A percentile compares a stretch with the other conserved stretches of the same genome.
These are phyloP conservation scores for Hippophae rhamnoides DNA, from an alignment of 306 rosid genomes.

Conservation along the genomic window DNA sequence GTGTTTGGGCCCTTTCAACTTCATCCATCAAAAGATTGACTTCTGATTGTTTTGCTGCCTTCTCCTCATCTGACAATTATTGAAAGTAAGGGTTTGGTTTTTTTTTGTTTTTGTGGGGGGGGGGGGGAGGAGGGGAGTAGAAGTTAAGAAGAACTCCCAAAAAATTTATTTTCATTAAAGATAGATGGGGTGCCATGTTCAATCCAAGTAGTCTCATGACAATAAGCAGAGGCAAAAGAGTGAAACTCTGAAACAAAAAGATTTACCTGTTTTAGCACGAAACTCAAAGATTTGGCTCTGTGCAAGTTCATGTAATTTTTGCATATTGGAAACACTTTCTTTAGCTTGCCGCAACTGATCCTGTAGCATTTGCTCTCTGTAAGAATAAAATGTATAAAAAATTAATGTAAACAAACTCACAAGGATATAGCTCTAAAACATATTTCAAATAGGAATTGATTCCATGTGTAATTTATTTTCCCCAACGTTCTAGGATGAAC, in stretches of 20 bases:
- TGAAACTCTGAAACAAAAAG: slow-evolving; percentile 15
- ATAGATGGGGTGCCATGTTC: slow-evolving; percentile 12
- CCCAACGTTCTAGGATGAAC: slow-evolving; percentile 1
- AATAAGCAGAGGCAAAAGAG: slow-evolving; percentile 11
- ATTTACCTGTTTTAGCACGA: slow-evolving; percentile 87
- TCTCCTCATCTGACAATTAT: slow-evolving; percentile 61
- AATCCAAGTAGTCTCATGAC: slow-evolving; percentile 3
- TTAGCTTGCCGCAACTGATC: slow-evolving; percentile 84
- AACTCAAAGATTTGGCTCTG: slow-evolving; percentile 92
- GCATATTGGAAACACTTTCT: slow-evolving; percentile 94
- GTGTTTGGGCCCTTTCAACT: slow-evolving; percentile 56
- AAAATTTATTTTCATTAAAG: not conserved
- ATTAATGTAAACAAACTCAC: slow-evolving; percentile 2
- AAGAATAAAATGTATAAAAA: slow-evolving; percentile 17
- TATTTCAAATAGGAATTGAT: slow-evolving; percentile 1
- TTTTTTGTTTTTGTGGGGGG: no score
- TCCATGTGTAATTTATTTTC: not conserved
- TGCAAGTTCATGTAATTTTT: slow-evolving; percentile 88
- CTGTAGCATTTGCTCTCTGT: slow-evolving; percentile 83
- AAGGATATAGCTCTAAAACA: slow-evolving; percentile 12
- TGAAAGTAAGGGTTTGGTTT: not conserved
- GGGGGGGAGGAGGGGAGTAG: no score
- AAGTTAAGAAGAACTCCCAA: slow-evolving; percentile 3
- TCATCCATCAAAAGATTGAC: slow-evolving; percentile 69
- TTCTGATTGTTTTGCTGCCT: slow-evolving; percentile 88